Evolutionary conservation across 2,329 filamentous ascomycete species (phyloP).

Genomic region (Epichloe coenophiala): DNA sequence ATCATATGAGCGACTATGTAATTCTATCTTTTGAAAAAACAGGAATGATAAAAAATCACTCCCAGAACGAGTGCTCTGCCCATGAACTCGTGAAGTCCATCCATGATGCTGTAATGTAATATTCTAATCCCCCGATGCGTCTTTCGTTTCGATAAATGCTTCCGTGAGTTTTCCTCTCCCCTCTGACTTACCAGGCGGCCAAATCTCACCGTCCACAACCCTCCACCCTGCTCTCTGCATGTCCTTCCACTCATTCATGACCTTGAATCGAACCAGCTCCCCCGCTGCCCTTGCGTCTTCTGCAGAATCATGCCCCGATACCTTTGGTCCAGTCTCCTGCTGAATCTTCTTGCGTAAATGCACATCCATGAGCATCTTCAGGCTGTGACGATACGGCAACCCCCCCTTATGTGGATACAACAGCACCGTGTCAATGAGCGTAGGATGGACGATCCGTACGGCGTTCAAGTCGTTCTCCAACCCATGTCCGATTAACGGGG

Average conservation of each 20-base stretch:
- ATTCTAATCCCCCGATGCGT: not conserved
- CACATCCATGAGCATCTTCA: slow-evolving; percentile 61
- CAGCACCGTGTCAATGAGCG: slow-evolving; percentile 72
- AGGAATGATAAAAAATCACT: not conserved
- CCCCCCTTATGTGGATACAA: slow-evolving; percentile 66
- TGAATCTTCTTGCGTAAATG: slow-evolving; percentile 69
- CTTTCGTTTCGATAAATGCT: slow-evolving; percentile 22
- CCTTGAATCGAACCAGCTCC: slow-evolving; percentile 62
- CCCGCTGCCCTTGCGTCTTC: slow-evolving; percentile 87
- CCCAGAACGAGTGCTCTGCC: not conserved
- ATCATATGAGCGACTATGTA: slow-evolving; percentile 19
- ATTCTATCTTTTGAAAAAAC: slow-evolving; percentile 17
- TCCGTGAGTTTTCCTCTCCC: slow-evolving; percentile 19
- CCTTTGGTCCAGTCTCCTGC: slow-evolving; percentile 37
- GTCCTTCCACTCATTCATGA: slow-evolving; percentile 55
- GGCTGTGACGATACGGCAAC: slow-evolving; percentile 61
- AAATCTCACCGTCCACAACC: slow-evolving; percentile 34
- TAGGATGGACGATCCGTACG: slow-evolving; percentile 70
- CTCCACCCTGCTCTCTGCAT: slow-evolving; percentile 57
- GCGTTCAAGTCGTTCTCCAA: slow-evolving; percentile 92
- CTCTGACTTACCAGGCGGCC: slow-evolving; percentile 21
- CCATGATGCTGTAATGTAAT: not conserved
- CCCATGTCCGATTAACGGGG: slow-evolving; percentile 81
- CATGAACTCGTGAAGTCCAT: not conserved
- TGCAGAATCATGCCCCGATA: slow-evolving; percentile 71